Conservation (phyloP, 495 filamentous ascomycete genomes). For the Patellaria atrata region DNA sequence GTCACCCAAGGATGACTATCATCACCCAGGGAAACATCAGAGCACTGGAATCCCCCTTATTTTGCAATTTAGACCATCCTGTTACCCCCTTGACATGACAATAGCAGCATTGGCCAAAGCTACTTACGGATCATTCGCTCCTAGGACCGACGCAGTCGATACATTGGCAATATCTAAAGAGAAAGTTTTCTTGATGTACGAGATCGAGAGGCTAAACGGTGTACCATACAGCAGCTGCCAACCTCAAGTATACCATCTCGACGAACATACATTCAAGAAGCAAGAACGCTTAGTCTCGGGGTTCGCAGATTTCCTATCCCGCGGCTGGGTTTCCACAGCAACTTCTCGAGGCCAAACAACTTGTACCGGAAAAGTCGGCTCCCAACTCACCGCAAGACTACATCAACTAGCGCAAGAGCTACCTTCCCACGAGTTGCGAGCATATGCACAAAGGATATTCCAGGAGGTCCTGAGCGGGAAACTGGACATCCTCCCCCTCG, state of each 20-base stretch:
- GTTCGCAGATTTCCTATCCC: conserved; percentile 31
- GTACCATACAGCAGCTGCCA: conserved; percentile 26
- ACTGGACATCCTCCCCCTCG: conserved; percentile 32
- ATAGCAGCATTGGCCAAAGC: conserved; percentile 28
- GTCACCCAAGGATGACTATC: neutral
- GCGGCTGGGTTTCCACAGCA: conserved; percentile 19
- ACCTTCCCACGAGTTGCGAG: conserved; percentile 24
- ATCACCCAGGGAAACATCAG: conserved; percentile 10
- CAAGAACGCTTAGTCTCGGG: conserved; percentile 29
- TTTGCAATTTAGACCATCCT: conserved; percentile 37
- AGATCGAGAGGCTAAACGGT: conserved; percentile 31
- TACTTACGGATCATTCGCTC: conserved; percentile 29
- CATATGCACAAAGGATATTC: conserved; percentile 22
- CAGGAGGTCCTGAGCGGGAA: conserved; percentile 20
- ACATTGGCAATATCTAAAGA: too few relatives aligned
- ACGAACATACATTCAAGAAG: conserved; percentile 5
- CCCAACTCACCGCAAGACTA: conserved; percentile 21
- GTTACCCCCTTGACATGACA: conserved; percentile 29
- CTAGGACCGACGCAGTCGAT: too few relatives aligned
- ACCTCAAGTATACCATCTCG: conserved; percentile 4
- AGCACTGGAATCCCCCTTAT: conserved; percentile 15
- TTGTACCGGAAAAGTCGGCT: conserved; percentile 19
- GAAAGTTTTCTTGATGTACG: too few relatives aligned
- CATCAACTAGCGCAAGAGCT: conserved; percentile 25
- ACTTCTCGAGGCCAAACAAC: neutral